These are phyloP conservation scores for Mucor ambiguus DNA, from an alignment of 371 early-diverging fungal species.

Conservation along the genomic window DNA sequence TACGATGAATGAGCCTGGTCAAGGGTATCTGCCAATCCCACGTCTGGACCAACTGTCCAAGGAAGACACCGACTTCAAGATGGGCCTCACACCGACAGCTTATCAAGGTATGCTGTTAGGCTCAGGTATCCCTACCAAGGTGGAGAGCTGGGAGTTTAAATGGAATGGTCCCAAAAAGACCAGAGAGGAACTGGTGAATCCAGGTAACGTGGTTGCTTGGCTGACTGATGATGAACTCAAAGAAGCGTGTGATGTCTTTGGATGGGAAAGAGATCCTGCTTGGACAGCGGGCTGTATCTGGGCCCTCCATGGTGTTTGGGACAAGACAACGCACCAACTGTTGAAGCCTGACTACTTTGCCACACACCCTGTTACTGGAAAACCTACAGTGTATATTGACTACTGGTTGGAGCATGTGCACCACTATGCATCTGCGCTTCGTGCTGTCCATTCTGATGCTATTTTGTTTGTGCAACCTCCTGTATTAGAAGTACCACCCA, in stretches of 20 bases:
- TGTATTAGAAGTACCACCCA: conserved; percentile 62
- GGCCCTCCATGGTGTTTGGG: conserved; percentile 73
- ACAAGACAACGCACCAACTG: conserved; percentile 32
- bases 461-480: conserved; percentile 73
- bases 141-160: conserved; percentile 61
- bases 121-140: conserved; percentile 52
- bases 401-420: conserved; percentile 63
- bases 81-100: conserved; percentile 65
- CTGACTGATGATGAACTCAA: conserved; percentile 33
- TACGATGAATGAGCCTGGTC: conserved; percentile 75
- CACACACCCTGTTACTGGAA: conserved; percentile 47
- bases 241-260: background rate
- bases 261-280: conserved; percentile 14
- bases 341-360: conserved; percentile 61
- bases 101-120: conserved; percentile 69
- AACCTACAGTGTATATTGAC: conserved; percentile 44
- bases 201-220: conserved; percentile 58
- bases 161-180: conserved; percentile 61
- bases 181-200: conserved; percentile 49
- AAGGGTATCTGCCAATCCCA: conserved; percentile 60
- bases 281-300: conserved; percentile 68
- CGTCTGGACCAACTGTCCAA: conserved; percentile 52
- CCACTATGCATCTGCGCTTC: conserved; percentile 44
- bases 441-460: conserved; percentile 50
- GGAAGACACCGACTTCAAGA: conserved; percentile 53